These are phyloP conservation scores for Mrakia frigida DNA, from an alignment of 768 basidiomycete genomes.

Conservation along the genomic window DNA sequence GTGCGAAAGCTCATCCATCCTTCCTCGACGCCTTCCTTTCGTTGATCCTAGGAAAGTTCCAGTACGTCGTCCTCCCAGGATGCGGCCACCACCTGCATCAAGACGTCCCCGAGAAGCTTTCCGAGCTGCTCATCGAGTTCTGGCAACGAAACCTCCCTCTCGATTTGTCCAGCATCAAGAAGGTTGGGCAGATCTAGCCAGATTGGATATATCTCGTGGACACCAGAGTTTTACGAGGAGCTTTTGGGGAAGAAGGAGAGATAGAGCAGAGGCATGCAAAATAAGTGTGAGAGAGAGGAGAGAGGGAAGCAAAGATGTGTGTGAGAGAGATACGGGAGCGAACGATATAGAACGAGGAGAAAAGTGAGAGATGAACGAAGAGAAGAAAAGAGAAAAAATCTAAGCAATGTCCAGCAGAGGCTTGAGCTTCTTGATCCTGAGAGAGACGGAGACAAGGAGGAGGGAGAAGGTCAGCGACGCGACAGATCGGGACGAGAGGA, in stretches of 20 bases:
- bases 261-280: conserved; percentile 10
- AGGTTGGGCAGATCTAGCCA: conserved; percentile 50
- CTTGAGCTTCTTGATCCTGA: conserved; percentile 76
- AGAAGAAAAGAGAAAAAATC: neutral
- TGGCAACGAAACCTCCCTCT: conserved; percentile 82
- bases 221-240: neutral
- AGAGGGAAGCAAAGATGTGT: neutral
- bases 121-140: conserved; percentile 77
- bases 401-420: conserved; percentile 36
- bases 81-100: conserved; percentile 92
- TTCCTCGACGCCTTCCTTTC: neutral
- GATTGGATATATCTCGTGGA: too few species aligned
- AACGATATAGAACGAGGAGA: neutral
- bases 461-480: neutral
- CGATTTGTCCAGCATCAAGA: conserved; percentile 55
- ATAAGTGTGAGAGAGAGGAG: neutral
- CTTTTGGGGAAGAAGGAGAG: neutral
- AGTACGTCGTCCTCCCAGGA: conserved; percentile 75
- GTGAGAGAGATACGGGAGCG: too few species aligned
- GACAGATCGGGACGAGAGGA: neutral
- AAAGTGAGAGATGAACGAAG: neutral
- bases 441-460: conserved; percentile 49
- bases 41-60: conserved; percentile 64
- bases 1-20: neutral
- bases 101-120: conserved; percentile 79